Evolutionary conservation across 345 rosid genomes (phyloP).

Genomic region (Geranium rotundifolium): DNA sequence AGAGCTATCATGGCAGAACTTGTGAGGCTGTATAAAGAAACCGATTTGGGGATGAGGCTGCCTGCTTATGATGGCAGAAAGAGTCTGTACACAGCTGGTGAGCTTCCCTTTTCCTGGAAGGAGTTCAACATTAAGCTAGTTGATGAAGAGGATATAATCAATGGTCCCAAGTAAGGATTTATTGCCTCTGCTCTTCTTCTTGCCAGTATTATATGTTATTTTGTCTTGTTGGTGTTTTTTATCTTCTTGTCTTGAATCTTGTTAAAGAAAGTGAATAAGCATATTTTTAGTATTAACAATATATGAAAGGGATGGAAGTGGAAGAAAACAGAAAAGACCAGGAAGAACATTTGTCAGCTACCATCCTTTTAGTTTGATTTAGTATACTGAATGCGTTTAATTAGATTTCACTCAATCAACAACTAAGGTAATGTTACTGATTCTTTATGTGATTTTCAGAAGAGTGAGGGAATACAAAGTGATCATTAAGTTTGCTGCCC

Average conservation of each 20-base stretch:
- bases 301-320: too few relatives aligned
- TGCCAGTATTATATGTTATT: constrained; percentile 1
- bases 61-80: constrained; percentile 99
- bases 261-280: too few relatives aligned
- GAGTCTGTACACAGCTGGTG: constrained; percentile 94
- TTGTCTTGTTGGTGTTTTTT: background rate
- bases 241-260: background rate
- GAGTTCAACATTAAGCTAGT: constrained; percentile 74
- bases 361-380: background rate
- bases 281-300: too few relatives aligned
- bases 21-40: constrained; percentile 72
- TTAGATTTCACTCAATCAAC: background rate
- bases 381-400: background rate
- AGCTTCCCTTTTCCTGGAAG: constrained; percentile 80
- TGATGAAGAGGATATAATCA: constrained; percentile 65
- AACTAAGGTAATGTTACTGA: constrained; percentile 5
- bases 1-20: constrained; percentile 92
- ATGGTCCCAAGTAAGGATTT: constrained; percentile 65
- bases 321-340: too few relatives aligned
- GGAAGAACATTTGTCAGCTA: background rate
- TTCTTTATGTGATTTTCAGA: constrained; percentile 27
- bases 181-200: background rate
- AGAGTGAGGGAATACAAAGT: constrained; percentile 75
- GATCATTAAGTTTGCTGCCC: constrained; percentile 69
- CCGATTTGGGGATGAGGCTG: constrained; percentile 81